Evolutionary conservation across 306 rosid species (phyloP), one percentile per base, ranked within the genome.

Genomic region (Quercus glauca): DNA sequence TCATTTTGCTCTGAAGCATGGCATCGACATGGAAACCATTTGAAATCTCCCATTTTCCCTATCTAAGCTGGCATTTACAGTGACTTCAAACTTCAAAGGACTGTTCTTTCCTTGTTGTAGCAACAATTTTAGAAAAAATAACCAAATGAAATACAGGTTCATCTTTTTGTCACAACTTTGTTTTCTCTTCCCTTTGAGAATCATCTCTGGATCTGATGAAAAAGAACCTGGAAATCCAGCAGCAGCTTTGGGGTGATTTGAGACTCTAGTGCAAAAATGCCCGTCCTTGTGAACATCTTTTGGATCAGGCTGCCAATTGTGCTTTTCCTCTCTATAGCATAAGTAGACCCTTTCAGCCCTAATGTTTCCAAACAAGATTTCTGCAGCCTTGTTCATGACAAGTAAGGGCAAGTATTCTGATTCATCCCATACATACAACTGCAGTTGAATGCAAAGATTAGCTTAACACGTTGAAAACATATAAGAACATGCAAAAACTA

Each of bases 401-500:
- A 92, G 90, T 78, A 90, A 71, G 2, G 93, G 93, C 68, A 90
- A 74, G 76, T 83, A 88, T 57, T 88, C 90, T 7, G 93, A 89
- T 73, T 88, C 92, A 37, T 94, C 97, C 97, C 97, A 94, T 33
- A 91, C 76, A 73, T 89, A 92, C 57, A 94, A 72, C 94, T 94
- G 88, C 84, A 76, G 61, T 71, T 80, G 69, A 20, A 52, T 64
- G 81, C 71, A 74, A 31, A 77, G 73, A 73, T 59, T 72, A 56
- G 60, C 74, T 70, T 33, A 58, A 43, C 35, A 45, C n/a, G 63
- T 35, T n/a, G 13, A 53, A 83, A 26, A 25, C 41, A 29, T 2
- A 49, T 17, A 60, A 60, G 37, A 51, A 58, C 60, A 49, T 4
- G 63, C 82, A 18, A 77, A 70, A 4, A 51, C 51, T 28, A 56